Evolutionary conservation across 1,139 yeast species (phyloP), one percentile per base, ranked within the genome.

Genomic region (Saccharomyces hybrid): DNA sequence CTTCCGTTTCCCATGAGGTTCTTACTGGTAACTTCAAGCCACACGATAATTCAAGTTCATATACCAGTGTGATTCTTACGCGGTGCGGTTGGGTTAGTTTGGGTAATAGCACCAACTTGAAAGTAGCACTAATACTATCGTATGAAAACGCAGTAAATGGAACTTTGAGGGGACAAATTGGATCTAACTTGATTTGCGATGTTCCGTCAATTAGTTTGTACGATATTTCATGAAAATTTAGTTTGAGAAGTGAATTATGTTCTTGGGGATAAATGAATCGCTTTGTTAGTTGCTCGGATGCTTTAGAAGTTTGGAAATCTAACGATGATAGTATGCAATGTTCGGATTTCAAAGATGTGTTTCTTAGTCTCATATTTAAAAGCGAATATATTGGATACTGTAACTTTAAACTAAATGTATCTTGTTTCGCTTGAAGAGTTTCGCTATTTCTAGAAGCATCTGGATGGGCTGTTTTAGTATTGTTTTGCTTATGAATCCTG

Each of bases 1-100:
- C 64, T 38, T 67, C 71, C 4, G 71, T 67, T 49, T 67, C 68
- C 71, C 71, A 68, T 14, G 60, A 48, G 3, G 71, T 68, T 3
- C 56, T 46, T n/a, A 67, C 58, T 3, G 65, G 65, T 46, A 63
- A 50, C 46, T 19, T 54, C 38, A 41, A 49, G 23, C 25, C 51
- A 29, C 46, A 27, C 32, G 49, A 34, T 13, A 53, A 41, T 9
- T 29, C 42, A 28, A 64, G 53, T 13, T 46, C 44, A 52, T 67
- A 68, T 3, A 55, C 55, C 11, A 68, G 55, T n/a, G 63, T 61
- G 2, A 68, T 57, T 28, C 59, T 57, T 11, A 63, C 69, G 8
- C 67, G 59, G 49, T 66, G 68, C 7, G 65, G 62, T 2, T 53
- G 51, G 8, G 44, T 51, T 52, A 41, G 19, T 31, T 50, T 53